Percentiles rank a stretch among this genome's conserved stretches.
Conservation (phyloP, 2,329 filamentous ascomycete species). For the Claviceps pazoutovae region DNA sequence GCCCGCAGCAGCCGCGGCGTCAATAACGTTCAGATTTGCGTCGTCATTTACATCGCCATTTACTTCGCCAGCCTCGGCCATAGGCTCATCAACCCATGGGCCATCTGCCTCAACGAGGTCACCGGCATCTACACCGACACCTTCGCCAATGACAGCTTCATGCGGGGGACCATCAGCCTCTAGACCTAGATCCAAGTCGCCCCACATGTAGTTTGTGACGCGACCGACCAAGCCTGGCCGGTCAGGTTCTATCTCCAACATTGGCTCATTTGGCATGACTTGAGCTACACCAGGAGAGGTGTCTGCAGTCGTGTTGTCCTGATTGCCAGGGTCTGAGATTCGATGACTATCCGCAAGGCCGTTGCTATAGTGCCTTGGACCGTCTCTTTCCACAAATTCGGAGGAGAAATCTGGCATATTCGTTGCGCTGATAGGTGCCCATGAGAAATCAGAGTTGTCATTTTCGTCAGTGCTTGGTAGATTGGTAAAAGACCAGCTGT, state of each 20-base stretch:
- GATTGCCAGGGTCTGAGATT: conserved; percentile 2
- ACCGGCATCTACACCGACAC: conserved; percentile 24
- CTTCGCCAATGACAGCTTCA: conserved; percentile 20
- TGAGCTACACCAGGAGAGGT: conserved; percentile 6
- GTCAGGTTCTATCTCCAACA: conserved; percentile 7
- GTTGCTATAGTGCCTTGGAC: not conserved
- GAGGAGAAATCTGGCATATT: not conserved
- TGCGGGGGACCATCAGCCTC: conserved; percentile 13
- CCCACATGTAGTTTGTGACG: conserved; percentile 49
- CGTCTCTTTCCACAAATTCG: not conserved
- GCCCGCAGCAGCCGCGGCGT: conserved; percentile 41
- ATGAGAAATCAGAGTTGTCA: conserved; percentile 4
- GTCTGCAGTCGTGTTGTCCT: not conserved
- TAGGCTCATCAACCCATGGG: conserved; percentile 11
- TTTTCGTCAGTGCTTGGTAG: conserved; percentile 17
- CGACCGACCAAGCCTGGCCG: conserved; percentile 15
- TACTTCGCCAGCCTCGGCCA: conserved; percentile 21
- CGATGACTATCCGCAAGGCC: not conserved
- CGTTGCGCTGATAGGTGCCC: not conserved
- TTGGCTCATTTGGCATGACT: conserved; percentile 1
- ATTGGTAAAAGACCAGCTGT: conserved; percentile 44
- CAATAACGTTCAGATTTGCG: conserved; percentile 21
- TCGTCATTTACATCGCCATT: conserved; percentile 16
- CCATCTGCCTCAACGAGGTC: conserved; percentile 44
- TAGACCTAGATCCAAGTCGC: conserved; percentile 30